Conservation (phyloP, 352 stramenopile genomes). For the Blastocystis sp. region DNA sequence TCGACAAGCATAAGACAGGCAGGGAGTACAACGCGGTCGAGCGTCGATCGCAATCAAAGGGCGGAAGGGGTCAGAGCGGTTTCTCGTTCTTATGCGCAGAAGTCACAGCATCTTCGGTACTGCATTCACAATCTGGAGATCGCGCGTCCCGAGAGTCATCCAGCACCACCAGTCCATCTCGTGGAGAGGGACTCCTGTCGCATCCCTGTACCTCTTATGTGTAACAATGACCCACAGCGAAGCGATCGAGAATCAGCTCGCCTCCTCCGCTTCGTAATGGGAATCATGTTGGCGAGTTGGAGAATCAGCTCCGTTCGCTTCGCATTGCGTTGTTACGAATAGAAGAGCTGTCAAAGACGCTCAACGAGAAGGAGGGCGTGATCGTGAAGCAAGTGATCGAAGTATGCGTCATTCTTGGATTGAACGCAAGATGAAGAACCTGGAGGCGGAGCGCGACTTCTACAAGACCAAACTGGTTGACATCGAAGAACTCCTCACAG, state of each 20-base stretch:
- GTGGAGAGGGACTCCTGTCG: slow-evolving; percentile 47
- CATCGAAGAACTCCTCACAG: slow-evolving; percentile 90
- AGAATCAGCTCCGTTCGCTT: slow-evolving; percentile 33
- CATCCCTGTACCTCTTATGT: background rate
- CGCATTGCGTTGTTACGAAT: slow-evolving; percentile 77
- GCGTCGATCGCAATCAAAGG: slow-evolving; percentile 90
- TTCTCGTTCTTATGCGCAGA: slow-evolving; percentile 3
- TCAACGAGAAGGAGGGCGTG: slow-evolving; percentile 79
- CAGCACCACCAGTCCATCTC: background rate
- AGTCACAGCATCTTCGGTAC: background rate
- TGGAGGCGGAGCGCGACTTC: slow-evolving; percentile 94
- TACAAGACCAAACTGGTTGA: slow-evolving; percentile 98
- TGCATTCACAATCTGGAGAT: background rate
- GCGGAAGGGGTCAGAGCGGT: slow-evolving; percentile 78
- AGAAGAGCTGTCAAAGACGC: slow-evolving; percentile 83
- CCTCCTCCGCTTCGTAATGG: slow-evolving; percentile 74
- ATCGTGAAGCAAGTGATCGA: slow-evolving; percentile 1
- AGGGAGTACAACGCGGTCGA: slow-evolving; percentile 90
- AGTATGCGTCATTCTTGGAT: slow-evolving; percentile 8
- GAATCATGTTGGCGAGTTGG: slow-evolving; percentile 75
- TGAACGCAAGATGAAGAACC: slow-evolving; percentile 81
- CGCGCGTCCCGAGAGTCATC: background rate
- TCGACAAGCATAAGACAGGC: slow-evolving; percentile 81
- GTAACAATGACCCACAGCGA: slow-evolving; percentile 1
- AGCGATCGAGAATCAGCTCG: slow-evolving; percentile 1